A percentile compares a stretch with the other conserved stretches of the same genome.
Conservation (phyloP, 345 rosid species). For the Citrus medica region DNA sequence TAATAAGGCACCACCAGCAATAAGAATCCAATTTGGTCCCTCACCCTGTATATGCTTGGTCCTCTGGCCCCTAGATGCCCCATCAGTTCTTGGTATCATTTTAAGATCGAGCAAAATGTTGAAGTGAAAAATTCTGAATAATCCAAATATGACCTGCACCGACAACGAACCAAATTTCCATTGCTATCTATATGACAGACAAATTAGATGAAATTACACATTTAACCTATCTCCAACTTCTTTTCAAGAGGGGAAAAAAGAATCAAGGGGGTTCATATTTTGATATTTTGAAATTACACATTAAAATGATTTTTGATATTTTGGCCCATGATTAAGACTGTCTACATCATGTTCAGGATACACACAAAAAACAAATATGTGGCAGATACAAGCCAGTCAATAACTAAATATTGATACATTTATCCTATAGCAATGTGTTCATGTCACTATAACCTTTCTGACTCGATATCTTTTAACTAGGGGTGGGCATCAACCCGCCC, state of each 20-base stretch:
- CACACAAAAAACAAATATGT: neutral
- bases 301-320: neutral
- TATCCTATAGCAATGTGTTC: neutral
- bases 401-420: neutral
- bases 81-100: constrained; percentile 61
- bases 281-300: no score
- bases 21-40: constrained; percentile 88
- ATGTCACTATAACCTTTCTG: neutral
- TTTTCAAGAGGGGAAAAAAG: neutral
- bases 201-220: constrained; percentile 4
- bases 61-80: constrained; percentile 52
- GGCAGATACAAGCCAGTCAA: neutral
- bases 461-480: neutral
- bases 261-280: neutral
- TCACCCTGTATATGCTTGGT: constrained; percentile 39
- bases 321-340: neutral
- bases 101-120: constrained; percentile 27
- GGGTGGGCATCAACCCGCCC: no score
- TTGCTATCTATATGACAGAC: constrained; percentile 3
- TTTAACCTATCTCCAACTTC: neutral
- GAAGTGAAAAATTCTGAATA: constrained; percentile 23
- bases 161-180: constrained; percentile 16
- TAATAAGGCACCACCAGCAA: constrained; percentile 93
- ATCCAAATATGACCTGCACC: constrained; percentile 57
- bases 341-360: neutral